Evolutionary conservation across 176 grass and related monocot species (phyloP), one percentile per base, ranked within the genome.

Genomic region (Carex parvula): DNA sequence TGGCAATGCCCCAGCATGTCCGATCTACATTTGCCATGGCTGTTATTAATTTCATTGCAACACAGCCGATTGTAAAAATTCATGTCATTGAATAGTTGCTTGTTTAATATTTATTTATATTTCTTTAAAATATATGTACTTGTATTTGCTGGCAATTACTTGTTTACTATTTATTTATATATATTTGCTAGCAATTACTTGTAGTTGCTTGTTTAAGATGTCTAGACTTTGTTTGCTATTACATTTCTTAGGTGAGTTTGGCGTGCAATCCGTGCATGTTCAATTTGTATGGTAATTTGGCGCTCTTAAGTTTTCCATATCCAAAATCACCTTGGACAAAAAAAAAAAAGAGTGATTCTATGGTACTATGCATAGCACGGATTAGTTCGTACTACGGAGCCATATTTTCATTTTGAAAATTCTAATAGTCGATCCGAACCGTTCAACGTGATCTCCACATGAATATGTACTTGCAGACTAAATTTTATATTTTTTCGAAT

Each of bases 1-100:
- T 88, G 81, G 37, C 87, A 77, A 87, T 89, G 88, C 86, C 86
- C 58, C 87, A 94, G 53, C 91, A 89, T 87, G 83, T 93, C 56
- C 84, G 87, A 80, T 87, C 78, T 55, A 98, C 86, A 64, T 89
- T 98, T 64, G 85, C 82, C 71, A 84, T 16, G 0, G 70, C 87
- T 57, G 84, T 92, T 55, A 64, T 56, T 39, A 83, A 88, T 81
- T 63, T 88, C 72, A 92, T 79, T 86, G 29, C 76, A 42, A 89
- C 83, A 17, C 62, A 81, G 17, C 8, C 52, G 15, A 59, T 74
- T 17, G 64, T 92, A 54, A 26, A 69, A 57, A 90, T 88, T 85
- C 74, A 85, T 13, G 52, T 79, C 64, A 75, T 87, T 84, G 20
- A 46, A 67, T 82, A 41, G 11, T 33, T 79, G 50, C 53, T 71